Evolutionary conservation across 208 protist species (phyloP).

Genomic region (Strigomonas culicis): DNA sequence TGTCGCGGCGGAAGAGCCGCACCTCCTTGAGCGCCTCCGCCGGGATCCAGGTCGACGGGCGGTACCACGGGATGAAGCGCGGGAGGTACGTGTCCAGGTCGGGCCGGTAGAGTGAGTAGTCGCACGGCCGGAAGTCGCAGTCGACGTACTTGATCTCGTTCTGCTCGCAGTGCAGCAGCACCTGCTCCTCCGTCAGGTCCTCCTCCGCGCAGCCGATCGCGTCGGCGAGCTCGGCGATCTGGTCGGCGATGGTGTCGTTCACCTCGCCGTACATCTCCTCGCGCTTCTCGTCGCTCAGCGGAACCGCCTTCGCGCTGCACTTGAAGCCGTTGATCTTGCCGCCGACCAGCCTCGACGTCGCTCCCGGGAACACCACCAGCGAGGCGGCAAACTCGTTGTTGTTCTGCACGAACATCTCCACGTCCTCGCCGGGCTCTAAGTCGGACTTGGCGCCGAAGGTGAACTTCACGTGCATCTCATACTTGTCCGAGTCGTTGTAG

Average conservation of each 20-base stretch:
- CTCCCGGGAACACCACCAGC: slow-evolving; percentile 58
- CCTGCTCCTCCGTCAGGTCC: slow-evolving; percentile 47
- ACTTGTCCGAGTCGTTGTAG: slow-evolving; percentile 85
- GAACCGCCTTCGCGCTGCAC: slow-evolving; percentile 51
- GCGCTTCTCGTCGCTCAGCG: slow-evolving; percentile 54
- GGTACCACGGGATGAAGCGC: slow-evolving; percentile 55
- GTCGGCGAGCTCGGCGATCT: slow-evolving; percentile 35
- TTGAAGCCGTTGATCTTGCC: slow-evolving; percentile 72
- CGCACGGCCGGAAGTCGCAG: slow-evolving; percentile 58
- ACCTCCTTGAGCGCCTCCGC: slow-evolving; percentile 47
- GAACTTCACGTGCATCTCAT: slow-evolving; percentile 81
- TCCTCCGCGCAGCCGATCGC: slow-evolving; percentile 31
- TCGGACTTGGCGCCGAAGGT: slow-evolving; percentile 64
- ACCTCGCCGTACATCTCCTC: slow-evolving; percentile 34
- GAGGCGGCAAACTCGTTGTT: slow-evolving; percentile 53
- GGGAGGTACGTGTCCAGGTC: slow-evolving; percentile 59
- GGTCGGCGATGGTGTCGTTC: slow-evolving; percentile 36
- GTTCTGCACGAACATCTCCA: slow-evolving; percentile 54
- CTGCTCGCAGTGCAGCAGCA: slow-evolving; percentile 51
- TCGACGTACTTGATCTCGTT: slow-evolving; percentile 56
- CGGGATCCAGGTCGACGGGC: slow-evolving; percentile 55
- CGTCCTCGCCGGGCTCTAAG: slow-evolving; percentile 46
- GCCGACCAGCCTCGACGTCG: slow-evolving; percentile 55
- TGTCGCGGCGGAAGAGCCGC: slow-evolving; percentile 62
- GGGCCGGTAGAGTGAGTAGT: slow-evolving; percentile 61